Evolutionary conservation across 2,329 filamentous ascomycete species (phyloP).

Genomic region (Acarospora socialis): DNA sequence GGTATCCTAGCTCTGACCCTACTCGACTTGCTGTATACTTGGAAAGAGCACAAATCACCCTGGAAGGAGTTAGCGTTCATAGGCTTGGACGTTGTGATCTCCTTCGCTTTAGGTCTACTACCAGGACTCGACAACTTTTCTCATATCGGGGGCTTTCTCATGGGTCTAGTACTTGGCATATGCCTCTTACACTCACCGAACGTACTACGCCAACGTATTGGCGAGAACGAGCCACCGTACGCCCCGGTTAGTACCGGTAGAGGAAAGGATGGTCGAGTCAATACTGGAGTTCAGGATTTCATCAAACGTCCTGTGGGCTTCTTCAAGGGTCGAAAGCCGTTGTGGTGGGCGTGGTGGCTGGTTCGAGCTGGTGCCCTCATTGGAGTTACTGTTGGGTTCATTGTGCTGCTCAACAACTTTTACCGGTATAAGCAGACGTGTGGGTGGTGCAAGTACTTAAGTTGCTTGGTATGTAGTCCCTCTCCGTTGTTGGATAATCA

Average conservation of each 20-base stretch:
- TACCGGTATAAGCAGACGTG: constrained; percentile 59
- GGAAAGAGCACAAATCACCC: constrained; percentile 63
- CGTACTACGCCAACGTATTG: constrained; percentile 58
- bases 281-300: constrained; percentile 30
- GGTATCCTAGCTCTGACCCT: constrained; percentile 80
- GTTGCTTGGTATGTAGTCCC: constrained; percentile 69
- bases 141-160: constrained; percentile 89
- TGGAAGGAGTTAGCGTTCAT: constrained; percentile 80
- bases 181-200: constrained; percentile 82
- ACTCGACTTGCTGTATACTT: constrained; percentile 85
- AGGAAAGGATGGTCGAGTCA: constrained; percentile 22
- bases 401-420: constrained; percentile 80
- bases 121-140: constrained; percentile 94
- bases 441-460: constrained; percentile 88
- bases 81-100: constrained; percentile 69
- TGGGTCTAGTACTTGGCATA: constrained; percentile 76
- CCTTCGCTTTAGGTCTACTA: constrained; percentile 80
- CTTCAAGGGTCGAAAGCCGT: constrained; percentile 79
- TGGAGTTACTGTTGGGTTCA: constrained; percentile 70
- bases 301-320: constrained; percentile 47
- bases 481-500: not conserved
- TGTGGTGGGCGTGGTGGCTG: constrained; percentile 98
- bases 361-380: constrained; percentile 65
- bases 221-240: constrained; percentile 21
- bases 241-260: constrained; percentile 8